A percentile compares a stretch with the other conserved stretches of the same genome.
phyloP scores from a whole-genome alignment of 2,329 filamentous ascomycete genomes.

The Xylariaceae sp. region DNA sequence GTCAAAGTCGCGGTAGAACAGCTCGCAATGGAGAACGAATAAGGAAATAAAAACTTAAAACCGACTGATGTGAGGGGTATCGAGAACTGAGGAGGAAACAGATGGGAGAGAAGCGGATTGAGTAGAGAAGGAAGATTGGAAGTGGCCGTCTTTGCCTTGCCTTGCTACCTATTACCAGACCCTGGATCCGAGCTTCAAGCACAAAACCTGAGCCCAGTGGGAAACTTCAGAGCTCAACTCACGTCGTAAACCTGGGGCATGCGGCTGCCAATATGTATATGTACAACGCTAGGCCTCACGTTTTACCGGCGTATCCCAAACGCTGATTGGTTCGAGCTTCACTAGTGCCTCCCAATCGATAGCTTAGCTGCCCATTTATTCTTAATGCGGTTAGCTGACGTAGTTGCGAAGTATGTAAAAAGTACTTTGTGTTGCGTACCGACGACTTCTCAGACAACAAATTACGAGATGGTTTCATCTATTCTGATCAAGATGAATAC shows the following conservation, averaged over 20 bases:
- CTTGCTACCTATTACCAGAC: neutral
- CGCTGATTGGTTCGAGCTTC: constrained; percentile 18
- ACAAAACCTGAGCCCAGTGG: constrained; percentile 2
- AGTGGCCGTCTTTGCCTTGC: neutral
- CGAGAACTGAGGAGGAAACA: constrained; percentile 21
- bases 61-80: constrained; percentile 23
- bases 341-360: neutral
- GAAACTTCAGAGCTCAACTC: neutral
- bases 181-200: constrained; percentile 12
- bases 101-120: neutral
- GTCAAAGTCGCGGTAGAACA: neutral
- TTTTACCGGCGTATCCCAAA: constrained; percentile 20
- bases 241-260: constrained; percentile 18
- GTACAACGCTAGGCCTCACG: constrained; percentile 30
- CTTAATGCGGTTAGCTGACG: neutral
- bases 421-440: too few relatives aligned
- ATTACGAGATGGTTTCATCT: too few relatives aligned
- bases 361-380: neutral
- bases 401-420: neutral
- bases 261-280: constrained; percentile 25
- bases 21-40: constrained; percentile 11
- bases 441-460: too few relatives aligned
- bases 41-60: constrained; percentile 5
- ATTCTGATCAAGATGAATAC: too few relatives aligned
- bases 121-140: neutral